Conservation (phyloP, 78 protist genomes). For the Corallochytrium limacisporum region DNA sequence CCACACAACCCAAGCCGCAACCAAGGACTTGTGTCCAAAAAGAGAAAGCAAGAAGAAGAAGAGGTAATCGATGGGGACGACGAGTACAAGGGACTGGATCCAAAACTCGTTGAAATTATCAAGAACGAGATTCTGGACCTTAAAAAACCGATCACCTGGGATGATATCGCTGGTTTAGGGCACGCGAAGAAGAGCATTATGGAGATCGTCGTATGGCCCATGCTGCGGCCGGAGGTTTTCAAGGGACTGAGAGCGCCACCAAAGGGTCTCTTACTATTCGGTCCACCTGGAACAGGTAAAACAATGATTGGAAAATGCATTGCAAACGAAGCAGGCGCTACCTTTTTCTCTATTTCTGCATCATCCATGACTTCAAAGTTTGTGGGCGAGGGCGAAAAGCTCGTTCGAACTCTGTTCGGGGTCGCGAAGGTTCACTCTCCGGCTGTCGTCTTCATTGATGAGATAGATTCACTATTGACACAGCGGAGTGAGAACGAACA, state of each 20-base stretch:
- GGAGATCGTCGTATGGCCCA: conserved; percentile 50
- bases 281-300: conserved; percentile 80
- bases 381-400: conserved; percentile 79
- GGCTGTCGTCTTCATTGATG: conserved; percentile 78
- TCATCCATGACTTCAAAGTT: conserved; percentile 55
- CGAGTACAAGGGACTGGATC: conserved; percentile 42
- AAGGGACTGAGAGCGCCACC: conserved; percentile 52
- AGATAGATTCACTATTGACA: conserved; percentile 70
- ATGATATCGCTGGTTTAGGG: conserved; percentile 55
- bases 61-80: conserved; percentile 3
- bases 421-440: conserved; percentile 57
- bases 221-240: conserved; percentile 30
- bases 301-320: conserved; percentile 72
- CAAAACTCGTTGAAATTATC: conserved; percentile 39
- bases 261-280: conserved; percentile 64
- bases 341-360: conserved; percentile 65
- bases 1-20: no score
- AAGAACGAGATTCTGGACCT: conserved; percentile 38
- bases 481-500: conserved; percentile 40
- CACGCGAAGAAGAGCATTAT: conserved; percentile 37
- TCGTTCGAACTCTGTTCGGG: conserved; percentile 74
- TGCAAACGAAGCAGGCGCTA: conserved; percentile 25
- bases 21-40: no score
- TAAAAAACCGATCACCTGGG: conserved; percentile 20
- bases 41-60: no score